Percentiles rank a stretch among this genome's conserved stretches.
Conservation (phyloP, 768 basidiomycete species). For the Cystobasidiopsis lactophilus region DNA sequence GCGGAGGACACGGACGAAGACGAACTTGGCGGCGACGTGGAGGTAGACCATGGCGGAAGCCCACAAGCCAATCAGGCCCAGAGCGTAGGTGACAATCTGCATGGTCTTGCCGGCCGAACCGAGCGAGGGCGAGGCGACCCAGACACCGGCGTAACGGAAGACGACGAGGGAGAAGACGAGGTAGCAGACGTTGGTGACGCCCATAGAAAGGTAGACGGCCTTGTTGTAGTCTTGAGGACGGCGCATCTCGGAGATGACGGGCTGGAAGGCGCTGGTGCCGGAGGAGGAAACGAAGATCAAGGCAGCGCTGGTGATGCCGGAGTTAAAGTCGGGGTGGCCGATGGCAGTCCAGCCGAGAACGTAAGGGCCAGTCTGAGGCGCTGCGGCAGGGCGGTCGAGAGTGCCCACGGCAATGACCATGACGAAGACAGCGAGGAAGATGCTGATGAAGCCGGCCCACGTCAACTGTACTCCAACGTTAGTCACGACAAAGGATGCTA, state of each 20-base stretch:
- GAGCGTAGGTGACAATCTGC: constrained; percentile 18
- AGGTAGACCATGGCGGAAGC: constrained; percentile 7
- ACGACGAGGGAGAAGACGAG: constrained; percentile 20
- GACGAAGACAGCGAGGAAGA: constrained; percentile 10
- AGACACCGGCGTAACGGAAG: constrained; percentile 19
- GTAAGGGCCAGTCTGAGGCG: constrained; percentile 16
- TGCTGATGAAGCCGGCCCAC: not conserved
- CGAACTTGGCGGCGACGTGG: constrained; percentile 16
- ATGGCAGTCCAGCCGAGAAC: constrained; percentile 18
- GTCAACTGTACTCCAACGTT: too few relatives aligned
- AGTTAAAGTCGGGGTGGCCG: constrained; percentile 15
- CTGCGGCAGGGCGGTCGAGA: constrained; percentile 17
- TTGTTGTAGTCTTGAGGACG: constrained; percentile 23
- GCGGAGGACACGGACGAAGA: constrained; percentile 17
- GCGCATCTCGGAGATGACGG: constrained; percentile 25
- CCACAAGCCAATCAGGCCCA: constrained; percentile 17
- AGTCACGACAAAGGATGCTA: too few relatives aligned
- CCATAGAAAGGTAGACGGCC: constrained; percentile 19
- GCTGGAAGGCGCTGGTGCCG: constrained; percentile 15
- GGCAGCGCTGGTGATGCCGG: constrained; percentile 23
- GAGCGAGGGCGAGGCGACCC: constrained; percentile 21
- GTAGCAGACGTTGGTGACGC: constrained; percentile 18
- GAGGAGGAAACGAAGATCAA: constrained; percentile 23
- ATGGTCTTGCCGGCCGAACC: constrained; percentile 20
- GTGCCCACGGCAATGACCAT: constrained; percentile 19